Evolutionary conservation across 2,329 filamentous ascomycete genomes (phyloP), one percentile per base, ranked within the genome.

Genomic region (Diaporthe citrichinensis): DNA sequence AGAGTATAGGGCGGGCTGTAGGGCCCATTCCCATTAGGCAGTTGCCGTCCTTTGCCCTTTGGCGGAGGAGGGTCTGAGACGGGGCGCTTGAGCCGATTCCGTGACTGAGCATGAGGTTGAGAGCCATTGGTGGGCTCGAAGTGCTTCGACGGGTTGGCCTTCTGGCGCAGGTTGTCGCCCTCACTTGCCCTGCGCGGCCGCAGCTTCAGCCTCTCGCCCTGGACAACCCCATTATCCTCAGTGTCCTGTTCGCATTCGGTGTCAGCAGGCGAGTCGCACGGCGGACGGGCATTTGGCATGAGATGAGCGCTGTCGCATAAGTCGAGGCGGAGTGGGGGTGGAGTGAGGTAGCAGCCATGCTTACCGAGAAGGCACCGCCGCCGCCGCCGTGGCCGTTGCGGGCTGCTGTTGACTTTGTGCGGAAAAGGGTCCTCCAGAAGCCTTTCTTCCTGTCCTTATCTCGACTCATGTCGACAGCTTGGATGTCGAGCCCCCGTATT

Each of bases 11-110:
- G 79, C 12, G 78, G 74, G 34, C 84, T 83, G 77, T 80, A 79
- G 57, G 77, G 55, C 20, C 79, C 76, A 71, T 72, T 74, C 53
- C 83, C 80, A 61, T 83, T 81, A 25, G 79, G 67, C 59, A 83
- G 79, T 58, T 85, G 84, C 44, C 80, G 82, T 23, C 82, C 84
- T 74, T 87, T 86, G 28, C 85, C 85, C 77, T 86, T 87, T 75
- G 57, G 72, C 36, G 73, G 68, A n/a, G 59, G 34, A 15, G 75
- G 59, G 10, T 73, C 69, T 8, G 75, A 76, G n/a, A 61, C 17
- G 5, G 51, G 59, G 53, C 75, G 73, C 28, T 65, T 76, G 75
- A 75, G 73, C 55, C 74, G 59, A 41, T 73, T 76, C 8, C 62
- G 73, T 36, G 75, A 74, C 34, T 73, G 71, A 36, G 49, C 41